Percentiles rank a stretch among this genome's conserved stretches.
Evolutionary conservation across 1,284 basidiomycete genomes (phyloP).

Genomic region (Puccinia polysora): DNA sequence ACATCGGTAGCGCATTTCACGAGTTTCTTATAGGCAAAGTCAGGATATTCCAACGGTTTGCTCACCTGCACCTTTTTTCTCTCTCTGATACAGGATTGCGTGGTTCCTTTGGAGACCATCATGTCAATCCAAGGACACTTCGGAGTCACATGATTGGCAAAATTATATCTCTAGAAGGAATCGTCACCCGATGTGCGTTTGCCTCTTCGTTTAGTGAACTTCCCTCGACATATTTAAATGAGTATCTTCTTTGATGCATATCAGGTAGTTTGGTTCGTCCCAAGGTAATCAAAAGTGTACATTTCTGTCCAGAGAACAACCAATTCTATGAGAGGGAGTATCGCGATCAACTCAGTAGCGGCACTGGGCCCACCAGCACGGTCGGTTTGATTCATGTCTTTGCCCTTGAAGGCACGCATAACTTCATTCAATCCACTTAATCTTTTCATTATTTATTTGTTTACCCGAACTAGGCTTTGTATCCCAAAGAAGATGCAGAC

Average conservation of each 20-base stretch:
- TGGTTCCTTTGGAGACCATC: slow-evolving; percentile 98
- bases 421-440: slow-evolving; percentile 45
- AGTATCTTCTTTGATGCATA: neutral
- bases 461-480: slow-evolving; percentile 50
- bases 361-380: slow-evolving; percentile 57
- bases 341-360: slow-evolving; percentile 82
- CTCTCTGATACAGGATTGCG: slow-evolving; percentile 77
- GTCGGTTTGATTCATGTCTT: slow-evolving; percentile 59
- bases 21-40: neutral
- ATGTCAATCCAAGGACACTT: slow-evolving; percentile 90
- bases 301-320: slow-evolving; percentile 82
- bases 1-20: slow-evolving; percentile 22
- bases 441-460: slow-evolving; percentile 27
- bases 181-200: slow-evolving; percentile 80
- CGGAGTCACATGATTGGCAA: slow-evolving; percentile 82
- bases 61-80: neutral
- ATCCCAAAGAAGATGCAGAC: slow-evolving; percentile 85
- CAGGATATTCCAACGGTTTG: neutral
- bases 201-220: no score
- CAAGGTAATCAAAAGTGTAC: slow-evolving; percentile 94
- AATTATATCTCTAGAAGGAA: slow-evolving; percentile 96
- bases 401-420: no score
- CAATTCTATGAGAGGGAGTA: slow-evolving; percentile 85
- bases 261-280: slow-evolving; percentile 85
- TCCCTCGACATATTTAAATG: no score